A percentile compares a stretch with the other conserved stretches of the same genome.
Conservation (phyloP, 768 basidiomycete genomes). For the Panellus pusillus region DNA sequence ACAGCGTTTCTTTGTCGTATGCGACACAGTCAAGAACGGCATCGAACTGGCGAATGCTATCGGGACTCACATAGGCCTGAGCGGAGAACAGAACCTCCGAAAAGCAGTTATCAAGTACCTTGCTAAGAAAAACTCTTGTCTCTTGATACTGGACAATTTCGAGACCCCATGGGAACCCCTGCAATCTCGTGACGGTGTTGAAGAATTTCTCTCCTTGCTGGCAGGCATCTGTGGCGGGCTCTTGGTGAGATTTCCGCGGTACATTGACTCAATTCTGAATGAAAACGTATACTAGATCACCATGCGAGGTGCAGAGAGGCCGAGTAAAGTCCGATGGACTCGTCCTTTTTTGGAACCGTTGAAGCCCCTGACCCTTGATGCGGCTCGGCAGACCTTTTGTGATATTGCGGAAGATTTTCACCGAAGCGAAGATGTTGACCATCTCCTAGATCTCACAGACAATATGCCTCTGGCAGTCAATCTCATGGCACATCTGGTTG, state of each 20-base stretch:
- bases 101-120: not conserved
- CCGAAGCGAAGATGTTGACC: not conserved
- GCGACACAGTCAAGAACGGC: not conserved
- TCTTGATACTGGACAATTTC: not conserved
- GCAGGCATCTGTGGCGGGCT: not conserved
- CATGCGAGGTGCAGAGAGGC: not conserved
- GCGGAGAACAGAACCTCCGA: not conserved
- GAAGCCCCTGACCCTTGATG: not conserved
- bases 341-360: not conserved
- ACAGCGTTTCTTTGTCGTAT: not conserved
- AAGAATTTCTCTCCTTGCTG: slow-evolving; percentile 1
- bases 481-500: not conserved
- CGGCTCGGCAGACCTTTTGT: not conserved
- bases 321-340: not conserved
- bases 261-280: not conserved
- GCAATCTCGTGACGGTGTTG: not conserved
- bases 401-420: not conserved
- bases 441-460: not conserved
- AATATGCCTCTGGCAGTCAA: not conserved
- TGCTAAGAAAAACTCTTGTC: not conserved
- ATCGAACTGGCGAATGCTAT: not conserved
- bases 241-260: not conserved
- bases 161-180: not conserved
- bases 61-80: not conserved
- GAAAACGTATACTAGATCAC: not conserved